phyloP scores from a whole-genome alignment of 2,329 filamentous ascomycete species.

The Colletotrichum sp. region DNA sequence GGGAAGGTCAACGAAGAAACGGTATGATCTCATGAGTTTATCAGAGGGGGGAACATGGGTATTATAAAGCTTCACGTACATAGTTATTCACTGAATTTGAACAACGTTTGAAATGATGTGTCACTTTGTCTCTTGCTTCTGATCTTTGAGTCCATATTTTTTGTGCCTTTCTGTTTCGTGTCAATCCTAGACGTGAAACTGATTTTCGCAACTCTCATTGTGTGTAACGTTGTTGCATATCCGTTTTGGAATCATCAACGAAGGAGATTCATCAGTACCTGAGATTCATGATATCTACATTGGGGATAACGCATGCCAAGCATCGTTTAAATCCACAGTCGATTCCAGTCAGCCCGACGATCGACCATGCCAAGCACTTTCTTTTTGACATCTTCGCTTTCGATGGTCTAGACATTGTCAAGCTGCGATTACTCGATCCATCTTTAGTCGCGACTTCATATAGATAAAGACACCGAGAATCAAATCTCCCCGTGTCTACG shows the following conservation, averaged over 20 bases:
- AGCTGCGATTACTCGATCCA: too few relatives aligned
- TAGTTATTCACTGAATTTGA: background rate
- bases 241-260: too few relatives aligned
- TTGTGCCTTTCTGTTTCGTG: too few relatives aligned
- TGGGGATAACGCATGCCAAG: background rate
- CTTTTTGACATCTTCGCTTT: background rate
- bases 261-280: too few relatives aligned
- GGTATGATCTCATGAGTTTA: background rate
- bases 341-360: background rate
- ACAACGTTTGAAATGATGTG: background rate
- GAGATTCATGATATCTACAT: background rate
- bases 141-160: too few relatives aligned
- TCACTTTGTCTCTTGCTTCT: too few relatives aligned
- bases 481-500: too few relatives aligned
- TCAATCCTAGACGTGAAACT: too few relatives aligned
- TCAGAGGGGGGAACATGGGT: background rate
- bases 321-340: background rate
- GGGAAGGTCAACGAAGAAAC: background rate
- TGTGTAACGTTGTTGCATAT: too few relatives aligned
- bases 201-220: too few relatives aligned
- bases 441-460: too few relatives aligned
- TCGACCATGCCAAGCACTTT: background rate
- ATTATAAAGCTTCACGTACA: background rate
- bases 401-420: background rate
- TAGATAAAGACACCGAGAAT: too few relatives aligned